Conservation (phyloP, 2,329 filamentous ascomycete genomes). For the Nemania abortiva region DNA sequence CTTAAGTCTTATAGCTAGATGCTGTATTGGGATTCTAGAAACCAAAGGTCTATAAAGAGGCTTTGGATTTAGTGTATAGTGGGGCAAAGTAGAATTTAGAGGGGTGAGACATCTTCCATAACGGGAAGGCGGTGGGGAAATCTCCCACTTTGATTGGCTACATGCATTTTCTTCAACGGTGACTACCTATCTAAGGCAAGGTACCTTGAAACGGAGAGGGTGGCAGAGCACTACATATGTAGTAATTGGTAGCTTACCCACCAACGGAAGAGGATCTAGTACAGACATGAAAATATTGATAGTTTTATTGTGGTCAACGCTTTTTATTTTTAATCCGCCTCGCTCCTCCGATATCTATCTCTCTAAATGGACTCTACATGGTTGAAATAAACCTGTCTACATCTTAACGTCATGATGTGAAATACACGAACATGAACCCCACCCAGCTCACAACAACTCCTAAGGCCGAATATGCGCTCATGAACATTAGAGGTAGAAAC, state of each 20-base stretch:
- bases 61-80: constrained; percentile 14
- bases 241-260: neutral
- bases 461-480: constrained; percentile 90
- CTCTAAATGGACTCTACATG: constrained; percentile 4
- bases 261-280: neutral
- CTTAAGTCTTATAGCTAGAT: neutral
- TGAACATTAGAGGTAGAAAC: constrained; percentile 97
- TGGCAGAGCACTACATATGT: neutral
- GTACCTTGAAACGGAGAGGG: neutral
- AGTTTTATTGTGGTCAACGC: neutral
- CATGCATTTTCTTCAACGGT: neutral
- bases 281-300: neutral
- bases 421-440: constrained; percentile 93
- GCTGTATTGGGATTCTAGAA: neutral
- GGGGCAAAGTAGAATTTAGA: constrained; percentile 32
- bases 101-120: constrained; percentile 35
- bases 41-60: constrained; percentile 4
- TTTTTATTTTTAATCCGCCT: neutral
- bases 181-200: neutral
- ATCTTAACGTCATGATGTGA: constrained; percentile 62
- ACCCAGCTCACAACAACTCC: constrained; percentile 97
- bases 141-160: constrained; percentile 30
- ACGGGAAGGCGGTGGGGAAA: constrained; percentile 38
- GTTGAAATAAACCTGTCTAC: neutral
- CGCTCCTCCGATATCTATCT: neutral